A percentile compares a stretch with the other conserved stretches of the same genome.
Conservation (phyloP, 2,329 filamentous ascomycete genomes). For the Calonectria pseudoreteaudii region DNA sequence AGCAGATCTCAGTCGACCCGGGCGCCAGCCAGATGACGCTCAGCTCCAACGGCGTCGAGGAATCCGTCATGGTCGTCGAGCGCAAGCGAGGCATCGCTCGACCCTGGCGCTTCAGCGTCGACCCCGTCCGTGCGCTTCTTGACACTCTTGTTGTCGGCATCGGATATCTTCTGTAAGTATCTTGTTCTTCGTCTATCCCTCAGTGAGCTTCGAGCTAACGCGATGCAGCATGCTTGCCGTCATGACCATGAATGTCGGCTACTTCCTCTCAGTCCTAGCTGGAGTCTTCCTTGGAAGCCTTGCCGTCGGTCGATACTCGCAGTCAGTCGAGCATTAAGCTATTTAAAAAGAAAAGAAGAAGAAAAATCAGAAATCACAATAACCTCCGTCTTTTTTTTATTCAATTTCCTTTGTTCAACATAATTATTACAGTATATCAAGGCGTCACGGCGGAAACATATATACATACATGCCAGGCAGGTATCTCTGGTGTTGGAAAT, state of each 20-base stretch:
- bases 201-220: neutral
- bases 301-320: conserved; percentile 76
- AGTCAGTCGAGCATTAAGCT: conserved; percentile 59
- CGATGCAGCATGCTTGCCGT: conserved; percentile 85
- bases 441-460: neutral
- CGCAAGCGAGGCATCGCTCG: conserved; percentile 63
- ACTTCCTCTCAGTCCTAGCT: conserved; percentile 82
- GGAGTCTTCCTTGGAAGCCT: conserved; percentile 91
- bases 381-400: neutral
- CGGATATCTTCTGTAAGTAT: conserved; percentile 85
- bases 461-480: neutral
- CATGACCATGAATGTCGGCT: conserved; percentile 90
- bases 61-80: conserved; percentile 80
- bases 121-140: conserved; percentile 78
- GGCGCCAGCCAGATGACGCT: conserved; percentile 72
- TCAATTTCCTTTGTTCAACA: neutral
- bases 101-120: conserved; percentile 86
- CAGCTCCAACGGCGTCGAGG: conserved; percentile 82
- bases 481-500: neutral
- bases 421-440: neutral
- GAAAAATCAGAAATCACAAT: neutral
- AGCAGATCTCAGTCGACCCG: conserved; percentile 68
- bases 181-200: neutral
- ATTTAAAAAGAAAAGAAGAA: too few species aligned
- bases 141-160: conserved; percentile 81